A percentile compares a stretch with the other conserved stretches of the same genome.
phyloP scores from a whole-genome alignment of 2,329 filamentous ascomycete species.

The Ustulina deusta region DNA sequence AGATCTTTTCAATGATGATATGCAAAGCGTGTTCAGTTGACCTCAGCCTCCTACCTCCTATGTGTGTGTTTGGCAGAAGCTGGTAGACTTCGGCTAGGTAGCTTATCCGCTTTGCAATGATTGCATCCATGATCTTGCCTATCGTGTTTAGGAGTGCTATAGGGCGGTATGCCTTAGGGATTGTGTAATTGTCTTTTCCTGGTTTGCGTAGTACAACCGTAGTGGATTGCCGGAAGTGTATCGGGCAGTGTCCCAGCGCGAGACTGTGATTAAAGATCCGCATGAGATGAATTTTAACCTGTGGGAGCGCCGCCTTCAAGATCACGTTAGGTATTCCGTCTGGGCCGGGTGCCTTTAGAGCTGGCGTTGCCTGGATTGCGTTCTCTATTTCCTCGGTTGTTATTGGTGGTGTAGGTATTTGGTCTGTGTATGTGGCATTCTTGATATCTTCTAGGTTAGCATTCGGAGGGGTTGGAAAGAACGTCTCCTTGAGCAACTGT shows the following conservation, averaged over 20 bases:
- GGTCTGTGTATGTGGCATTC: not conserved
- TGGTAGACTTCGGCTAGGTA: not conserved
- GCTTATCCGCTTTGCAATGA: constrained; percentile 3
- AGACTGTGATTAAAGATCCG: not conserved
- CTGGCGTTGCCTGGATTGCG: not conserved
- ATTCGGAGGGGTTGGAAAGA: not conserved
- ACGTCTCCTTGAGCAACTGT: not conserved
- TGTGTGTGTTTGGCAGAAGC: not conserved
- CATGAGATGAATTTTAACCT: not conserved
- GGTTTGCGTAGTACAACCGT: too few species aligned
- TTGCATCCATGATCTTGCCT: too few species aligned
- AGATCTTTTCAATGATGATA: not conserved
- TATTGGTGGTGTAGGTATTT: not conserved
- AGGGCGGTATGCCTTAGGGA: too few species aligned
- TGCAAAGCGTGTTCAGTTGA: not conserved
- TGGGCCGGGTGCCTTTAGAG: constrained; percentile 3
- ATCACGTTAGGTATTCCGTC: not conserved
- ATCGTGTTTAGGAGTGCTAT: too few species aligned
- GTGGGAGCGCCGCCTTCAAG: not conserved
- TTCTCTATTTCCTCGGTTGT: not conserved
- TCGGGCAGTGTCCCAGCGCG: not conserved
- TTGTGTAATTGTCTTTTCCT: too few species aligned
- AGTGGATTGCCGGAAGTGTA: not conserved
- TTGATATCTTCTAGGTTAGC: not conserved
- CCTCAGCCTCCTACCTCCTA: too few species aligned